Percentiles rank a stretch among this genome's conserved stretches.
Evolutionary conservation across 73 alveolate genomes (phyloP).

Genomic region (Paramecium caudatum): DNA sequence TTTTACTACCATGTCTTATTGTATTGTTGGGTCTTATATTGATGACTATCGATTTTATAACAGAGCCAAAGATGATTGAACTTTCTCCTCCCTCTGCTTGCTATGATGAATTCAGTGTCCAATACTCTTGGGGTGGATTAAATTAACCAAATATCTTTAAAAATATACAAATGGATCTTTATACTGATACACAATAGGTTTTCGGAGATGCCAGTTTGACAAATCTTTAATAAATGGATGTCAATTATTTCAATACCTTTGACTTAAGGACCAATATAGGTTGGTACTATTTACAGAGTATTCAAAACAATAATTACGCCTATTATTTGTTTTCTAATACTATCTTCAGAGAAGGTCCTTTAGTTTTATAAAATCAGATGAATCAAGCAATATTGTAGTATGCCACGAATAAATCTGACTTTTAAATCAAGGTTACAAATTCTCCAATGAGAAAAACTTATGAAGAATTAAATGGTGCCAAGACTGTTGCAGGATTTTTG

Average conservation of each 20-base stretch:
- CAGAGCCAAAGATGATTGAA: constrained; percentile 71
- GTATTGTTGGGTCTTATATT: constrained; percentile 89
- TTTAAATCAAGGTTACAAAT: not conserved
- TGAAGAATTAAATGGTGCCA: constrained; percentile 1
- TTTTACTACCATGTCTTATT: constrained; percentile 89
- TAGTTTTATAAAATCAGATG: constrained; percentile 64
- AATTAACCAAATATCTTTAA: not conserved
- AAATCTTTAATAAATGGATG: not conserved
- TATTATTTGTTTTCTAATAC: constrained; percentile 43
- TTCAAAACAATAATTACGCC: not conserved
- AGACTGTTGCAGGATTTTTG: constrained; percentile 77
- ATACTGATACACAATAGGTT: not conserved
- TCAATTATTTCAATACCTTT: not conserved
- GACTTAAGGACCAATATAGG: constrained; percentile 38
- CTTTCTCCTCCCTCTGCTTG: constrained; percentile 52
- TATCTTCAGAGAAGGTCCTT: constrained; percentile 73
- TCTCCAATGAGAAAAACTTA: constrained; percentile 61
- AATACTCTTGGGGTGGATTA: not conserved
- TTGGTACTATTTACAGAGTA: constrained; percentile 40
- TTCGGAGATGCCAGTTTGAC: not conserved
- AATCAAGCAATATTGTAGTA: too few species aligned
- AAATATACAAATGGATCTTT: not conserved
- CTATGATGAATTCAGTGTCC: not conserved
- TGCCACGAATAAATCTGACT: too few species aligned
- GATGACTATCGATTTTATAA: constrained; percentile 77